These are phyloP conservation scores for Prillingera fragicola DNA, from an alignment of 1,284 basidiomycete species.

Conservation along the genomic window DNA sequence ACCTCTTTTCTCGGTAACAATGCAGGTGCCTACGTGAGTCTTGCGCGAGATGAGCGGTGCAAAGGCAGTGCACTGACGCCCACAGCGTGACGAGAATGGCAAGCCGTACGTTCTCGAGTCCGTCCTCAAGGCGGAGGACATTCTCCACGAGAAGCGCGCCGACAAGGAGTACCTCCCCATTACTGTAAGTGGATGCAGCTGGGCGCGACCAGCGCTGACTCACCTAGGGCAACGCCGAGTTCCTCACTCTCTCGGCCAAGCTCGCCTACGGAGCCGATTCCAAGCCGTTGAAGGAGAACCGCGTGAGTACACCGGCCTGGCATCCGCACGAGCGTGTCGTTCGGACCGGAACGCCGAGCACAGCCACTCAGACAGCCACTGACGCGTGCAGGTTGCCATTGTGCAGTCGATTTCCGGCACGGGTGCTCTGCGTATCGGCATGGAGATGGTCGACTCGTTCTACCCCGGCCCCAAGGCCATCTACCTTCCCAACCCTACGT, in stretches of 20 bases:
- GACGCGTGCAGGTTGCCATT: slow-evolving; percentile 69
- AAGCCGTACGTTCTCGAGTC: slow-evolving; percentile 91
- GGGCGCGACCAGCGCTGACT: neutral
- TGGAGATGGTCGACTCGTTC: slow-evolving; percentile 78
- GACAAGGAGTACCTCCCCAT: slow-evolving; percentile 99
- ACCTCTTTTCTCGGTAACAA: too few species aligned
- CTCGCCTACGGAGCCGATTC: slow-evolving; percentile 87
- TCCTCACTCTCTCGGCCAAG: slow-evolving; percentile 79
- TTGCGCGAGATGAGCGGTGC: neutral
- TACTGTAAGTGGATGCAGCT: slow-evolving; percentile 50
- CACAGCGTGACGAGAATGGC: slow-evolving; percentile 88
- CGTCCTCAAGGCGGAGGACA: slow-evolving; percentile 69
- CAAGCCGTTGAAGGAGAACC: slow-evolving; percentile 64
- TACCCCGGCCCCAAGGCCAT: slow-evolving; percentile 83
- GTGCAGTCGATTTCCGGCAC: slow-evolving; percentile 98
- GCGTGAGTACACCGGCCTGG: slow-evolving; percentile 55
- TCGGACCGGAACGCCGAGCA: neutral
- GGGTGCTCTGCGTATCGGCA: slow-evolving; percentile 92
- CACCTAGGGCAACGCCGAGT: slow-evolving; percentile 60
- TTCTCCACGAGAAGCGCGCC: slow-evolving; percentile 58
- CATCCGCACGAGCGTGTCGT: neutral
- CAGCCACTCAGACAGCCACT: neutral
- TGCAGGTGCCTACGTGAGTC: neutral
- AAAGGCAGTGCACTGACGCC: neutral
- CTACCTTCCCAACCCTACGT: slow-evolving; percentile 89